These are phyloP conservation scores for Tylopilus microsporus DNA, from an alignment of 1,284 basidiomycete genomes.

Conservation along the genomic window DNA sequence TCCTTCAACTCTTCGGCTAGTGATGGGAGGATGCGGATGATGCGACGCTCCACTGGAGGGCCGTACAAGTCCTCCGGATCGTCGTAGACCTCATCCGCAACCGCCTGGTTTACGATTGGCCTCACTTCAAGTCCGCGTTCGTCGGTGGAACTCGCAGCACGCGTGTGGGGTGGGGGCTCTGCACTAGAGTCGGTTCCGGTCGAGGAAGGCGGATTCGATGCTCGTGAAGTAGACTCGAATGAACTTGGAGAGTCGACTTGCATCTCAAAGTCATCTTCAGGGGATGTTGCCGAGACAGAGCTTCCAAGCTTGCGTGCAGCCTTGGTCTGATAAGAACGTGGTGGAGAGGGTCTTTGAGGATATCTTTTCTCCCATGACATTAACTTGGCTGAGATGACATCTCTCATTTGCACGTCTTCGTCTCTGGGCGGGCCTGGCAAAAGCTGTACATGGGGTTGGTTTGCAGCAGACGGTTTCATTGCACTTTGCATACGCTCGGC, in stretches of 20 bases:
- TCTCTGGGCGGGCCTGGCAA: not conserved
- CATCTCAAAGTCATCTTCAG: slow-evolving; percentile 18
- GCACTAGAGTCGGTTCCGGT: not conserved
- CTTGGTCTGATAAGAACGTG: not conserved
- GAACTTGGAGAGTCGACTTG: not conserved
- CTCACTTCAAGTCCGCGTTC: not conserved
- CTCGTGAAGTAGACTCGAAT: not conserved
- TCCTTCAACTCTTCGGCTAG: slow-evolving; percentile 25
- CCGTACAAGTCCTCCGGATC: slow-evolving; percentile 28
- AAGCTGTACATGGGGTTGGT: not conserved
- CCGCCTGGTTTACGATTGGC: not conserved
- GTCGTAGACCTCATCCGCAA: slow-evolving; percentile 8
- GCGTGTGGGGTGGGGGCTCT: not conserved
- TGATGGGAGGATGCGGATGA: slow-evolving; percentile 27
- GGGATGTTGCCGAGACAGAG: not conserved
- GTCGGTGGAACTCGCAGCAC: not conserved
- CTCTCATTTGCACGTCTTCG: slow-evolving; percentile 10
- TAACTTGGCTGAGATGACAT: not conserved
- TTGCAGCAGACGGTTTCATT: not conserved
- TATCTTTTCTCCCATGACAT: not conserved
- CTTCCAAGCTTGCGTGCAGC: not conserved
- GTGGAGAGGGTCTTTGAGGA: not conserved
- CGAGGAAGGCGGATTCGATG: not conserved
- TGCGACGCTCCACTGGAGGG: slow-evolving; percentile 25
- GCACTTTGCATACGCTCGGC: not conserved